Conservation (phyloP, 202 grass and related monocot genomes). For the Zizania palustris region DNA sequence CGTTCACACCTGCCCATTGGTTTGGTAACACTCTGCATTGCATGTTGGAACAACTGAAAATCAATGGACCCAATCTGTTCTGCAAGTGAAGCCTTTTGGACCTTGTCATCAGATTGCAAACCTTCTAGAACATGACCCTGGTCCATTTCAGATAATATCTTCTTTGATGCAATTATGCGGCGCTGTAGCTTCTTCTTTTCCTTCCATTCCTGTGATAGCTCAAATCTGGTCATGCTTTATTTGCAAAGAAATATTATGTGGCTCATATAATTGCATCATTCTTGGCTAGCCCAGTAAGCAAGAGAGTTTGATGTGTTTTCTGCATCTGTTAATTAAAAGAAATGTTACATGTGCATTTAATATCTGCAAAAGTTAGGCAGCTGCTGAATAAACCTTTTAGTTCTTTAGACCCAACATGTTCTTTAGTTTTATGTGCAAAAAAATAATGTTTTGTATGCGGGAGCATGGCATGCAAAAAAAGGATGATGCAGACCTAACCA, state of each 20-base stretch:
- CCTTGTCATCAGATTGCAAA: conserved; percentile 68
- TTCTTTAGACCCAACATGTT: background rate
- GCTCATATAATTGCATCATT: background rate
- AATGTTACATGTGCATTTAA: conserved; percentile 21
- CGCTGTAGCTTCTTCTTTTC: conserved; percentile 81
- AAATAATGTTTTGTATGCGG: conserved; percentile 7
- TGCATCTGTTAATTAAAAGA: conserved; percentile 8
- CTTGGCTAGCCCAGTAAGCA: conserved; percentile 20
- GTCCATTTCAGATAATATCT: conserved; percentile 73
- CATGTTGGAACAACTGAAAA: conserved; percentile 78
- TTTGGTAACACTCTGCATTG: conserved; percentile 59
- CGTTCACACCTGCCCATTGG: conserved; percentile 53
- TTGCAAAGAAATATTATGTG: conserved; percentile 21
- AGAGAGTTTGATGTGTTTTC: background rate
- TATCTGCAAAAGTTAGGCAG: background rate
- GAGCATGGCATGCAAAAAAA: conserved; percentile 52
- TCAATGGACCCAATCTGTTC: conserved; percentile 80
- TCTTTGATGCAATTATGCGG: conserved; percentile 70
- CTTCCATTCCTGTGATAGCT: conserved; percentile 80
- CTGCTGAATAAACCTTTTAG: conserved; percentile 11
- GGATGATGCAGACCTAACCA: conserved; percentile 84
- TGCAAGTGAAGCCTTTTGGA: conserved; percentile 70
- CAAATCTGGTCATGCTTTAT: conserved; percentile 16
- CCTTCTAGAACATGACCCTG: conserved; percentile 85
- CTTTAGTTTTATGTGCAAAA: conserved; percentile 27